A percentile compares a stretch with the other conserved stretches of the same genome.
Evolutionary conservation across 2,329 filamentous ascomycete species (phyloP).

Genomic region (Diplodia sapinea): DNA sequence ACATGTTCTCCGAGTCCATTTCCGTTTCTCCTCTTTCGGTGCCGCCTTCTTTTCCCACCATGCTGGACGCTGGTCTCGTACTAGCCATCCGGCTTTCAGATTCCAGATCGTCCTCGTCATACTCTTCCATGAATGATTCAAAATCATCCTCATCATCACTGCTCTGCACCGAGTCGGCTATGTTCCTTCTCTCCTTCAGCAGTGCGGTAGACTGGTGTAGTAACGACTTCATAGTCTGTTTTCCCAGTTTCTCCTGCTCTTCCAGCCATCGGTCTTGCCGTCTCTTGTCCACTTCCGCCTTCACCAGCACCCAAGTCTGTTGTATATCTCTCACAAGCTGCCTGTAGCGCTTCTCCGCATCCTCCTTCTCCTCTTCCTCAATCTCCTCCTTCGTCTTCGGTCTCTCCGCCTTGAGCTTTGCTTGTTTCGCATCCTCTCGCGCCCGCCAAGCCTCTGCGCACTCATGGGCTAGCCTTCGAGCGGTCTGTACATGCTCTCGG

Average conservation of each 20-base stretch:
- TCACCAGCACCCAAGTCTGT: constrained; percentile 65
- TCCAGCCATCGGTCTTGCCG: constrained; percentile 65
- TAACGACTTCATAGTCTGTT: constrained; percentile 73
- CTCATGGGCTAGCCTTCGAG: constrained; percentile 79
- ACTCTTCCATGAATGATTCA: constrained; percentile 48
- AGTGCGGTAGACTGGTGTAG: constrained; percentile 69
- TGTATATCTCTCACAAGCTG: constrained; percentile 70
- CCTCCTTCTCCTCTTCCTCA: constrained; percentile 74
- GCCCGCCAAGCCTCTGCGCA: constrained; percentile 77
- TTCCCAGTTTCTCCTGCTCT: constrained; percentile 61
- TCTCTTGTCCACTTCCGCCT: constrained; percentile 62
- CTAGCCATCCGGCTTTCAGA: constrained; percentile 45
- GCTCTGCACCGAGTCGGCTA: constrained; percentile 38
- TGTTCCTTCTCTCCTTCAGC: constrained; percentile 42
- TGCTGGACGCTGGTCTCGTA: constrained; percentile 29
- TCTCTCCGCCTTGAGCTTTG: constrained; percentile 24
- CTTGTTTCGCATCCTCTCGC: constrained; percentile 58
- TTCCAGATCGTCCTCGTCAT: constrained; percentile 51
- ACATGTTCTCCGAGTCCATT: constrained; percentile 23
- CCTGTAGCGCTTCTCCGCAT: constrained; percentile 72
- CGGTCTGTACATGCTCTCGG: constrained; percentile 73
- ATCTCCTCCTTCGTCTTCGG: constrained; percentile 69
- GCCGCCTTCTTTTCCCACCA: constrained; percentile 31
- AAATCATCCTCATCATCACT: constrained; percentile 43
- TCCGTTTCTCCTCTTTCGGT: constrained; percentile 8